Percentiles rank a stretch among this genome's conserved stretches.
These are phyloP conservation scores for Tetrapisispora pingtungensis DNA, from an alignment of 805 yeast genomes.

Conservation along the genomic window DNA sequence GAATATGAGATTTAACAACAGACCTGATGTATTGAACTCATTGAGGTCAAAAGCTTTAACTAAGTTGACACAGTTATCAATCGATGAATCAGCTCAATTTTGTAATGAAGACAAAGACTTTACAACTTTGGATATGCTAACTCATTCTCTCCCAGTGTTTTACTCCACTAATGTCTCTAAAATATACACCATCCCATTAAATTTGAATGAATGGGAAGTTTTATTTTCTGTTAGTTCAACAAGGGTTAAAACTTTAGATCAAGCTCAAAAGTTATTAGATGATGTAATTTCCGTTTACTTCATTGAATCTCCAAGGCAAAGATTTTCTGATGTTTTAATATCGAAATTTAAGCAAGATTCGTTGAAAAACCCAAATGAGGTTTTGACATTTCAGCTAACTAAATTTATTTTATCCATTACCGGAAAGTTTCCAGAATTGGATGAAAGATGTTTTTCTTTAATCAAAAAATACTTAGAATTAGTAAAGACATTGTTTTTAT, in stretches of 20 bases:
- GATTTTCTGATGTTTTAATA: constrained; percentile 32
- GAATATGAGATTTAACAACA: constrained; percentile 10
- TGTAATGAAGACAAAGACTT: background rate
- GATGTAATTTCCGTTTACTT: constrained; percentile 39
- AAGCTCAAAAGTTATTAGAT: constrained; percentile 32
- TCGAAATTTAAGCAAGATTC: constrained; percentile 27
- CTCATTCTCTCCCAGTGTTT: constrained; percentile 21
- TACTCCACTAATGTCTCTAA: constrained; percentile 20
- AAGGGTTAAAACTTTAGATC: constrained; percentile 25
- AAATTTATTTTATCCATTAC: constrained; percentile 23
- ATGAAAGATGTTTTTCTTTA: constrained; percentile 10
- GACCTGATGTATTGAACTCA: constrained; percentile 5
- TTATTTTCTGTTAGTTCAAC: constrained; percentile 41
- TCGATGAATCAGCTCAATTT: background rate
- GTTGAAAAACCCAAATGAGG: constrained; percentile 33
- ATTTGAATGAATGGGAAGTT: constrained; percentile 46
- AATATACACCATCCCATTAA: constrained; percentile 33
- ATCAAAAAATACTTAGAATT: constrained; percentile 20
- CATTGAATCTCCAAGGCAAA: constrained; percentile 41
- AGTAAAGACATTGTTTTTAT: constrained; percentile 7
- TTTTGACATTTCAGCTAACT: constrained; percentile 29
- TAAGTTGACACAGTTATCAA: constrained; percentile 14
- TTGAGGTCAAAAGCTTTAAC: constrained; percentile 20
- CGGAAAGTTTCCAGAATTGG: constrained; percentile 22
- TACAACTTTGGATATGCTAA: constrained; percentile 11